Evolutionary conservation across 2,329 filamentous ascomycete genomes (phyloP).

Genomic region (Colletotrichum orchidophilum): DNA sequence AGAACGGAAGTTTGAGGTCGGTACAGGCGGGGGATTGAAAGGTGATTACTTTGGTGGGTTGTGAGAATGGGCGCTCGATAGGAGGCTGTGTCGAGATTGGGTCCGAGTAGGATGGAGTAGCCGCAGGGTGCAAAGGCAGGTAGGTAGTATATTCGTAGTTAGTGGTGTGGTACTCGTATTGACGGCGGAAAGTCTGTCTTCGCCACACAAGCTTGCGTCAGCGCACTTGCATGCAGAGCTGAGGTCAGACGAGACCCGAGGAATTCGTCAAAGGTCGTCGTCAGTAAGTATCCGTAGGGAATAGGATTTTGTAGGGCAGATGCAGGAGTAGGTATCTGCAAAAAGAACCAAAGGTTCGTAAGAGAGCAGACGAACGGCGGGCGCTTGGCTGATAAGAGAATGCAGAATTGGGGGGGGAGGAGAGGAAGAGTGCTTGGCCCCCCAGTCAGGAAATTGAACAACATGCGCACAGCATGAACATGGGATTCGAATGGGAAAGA

Average conservation of each 20-base stretch:
- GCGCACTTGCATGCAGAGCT: conserved; percentile 14
- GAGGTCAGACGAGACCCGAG: neutral
- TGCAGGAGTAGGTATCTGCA: neutral
- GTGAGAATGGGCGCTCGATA: conserved; percentile 1
- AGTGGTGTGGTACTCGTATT: conserved; percentile 5
- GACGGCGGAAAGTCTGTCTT: conserved; percentile 13
- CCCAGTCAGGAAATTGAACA: neutral
- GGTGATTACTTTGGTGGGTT: neutral
- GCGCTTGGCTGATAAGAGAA: conserved; percentile 22
- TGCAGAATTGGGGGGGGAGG: neutral
- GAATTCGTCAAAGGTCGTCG: conserved; percentile 1
- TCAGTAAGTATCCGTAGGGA: neutral
- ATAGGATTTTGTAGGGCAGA: neutral
- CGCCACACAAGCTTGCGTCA: conserved; percentile 30
- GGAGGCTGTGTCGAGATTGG: conserved; percentile 23
- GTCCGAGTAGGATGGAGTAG: conserved; percentile 3
- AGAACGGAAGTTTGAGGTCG: neutral
- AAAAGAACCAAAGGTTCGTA: neutral
- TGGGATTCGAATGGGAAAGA: conserved; percentile 19
- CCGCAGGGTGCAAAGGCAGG: neutral
- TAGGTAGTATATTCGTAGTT: neutral
- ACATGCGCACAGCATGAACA: conserved; percentile 5
- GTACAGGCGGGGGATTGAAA: neutral
- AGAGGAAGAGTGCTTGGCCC: neutral
- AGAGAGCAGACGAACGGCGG: neutral